These are phyloP conservation scores for Ophiostoma himal-ulmi DNA, from an alignment of 2,329 filamentous ascomycete genomes.

Conservation along the genomic window DNA sequence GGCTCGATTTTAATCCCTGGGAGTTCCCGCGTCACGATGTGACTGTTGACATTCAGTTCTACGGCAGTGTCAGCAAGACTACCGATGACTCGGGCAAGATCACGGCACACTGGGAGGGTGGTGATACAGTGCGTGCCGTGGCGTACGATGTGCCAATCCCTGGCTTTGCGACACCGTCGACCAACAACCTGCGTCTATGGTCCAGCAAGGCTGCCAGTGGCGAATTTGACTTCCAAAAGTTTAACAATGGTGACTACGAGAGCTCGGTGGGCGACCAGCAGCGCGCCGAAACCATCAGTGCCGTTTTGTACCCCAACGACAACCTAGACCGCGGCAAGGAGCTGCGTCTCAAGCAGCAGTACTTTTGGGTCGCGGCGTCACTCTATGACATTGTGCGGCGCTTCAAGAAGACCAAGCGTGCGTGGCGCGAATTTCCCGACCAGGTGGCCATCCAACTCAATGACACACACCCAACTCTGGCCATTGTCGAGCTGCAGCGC, in stretches of 20 bases:
- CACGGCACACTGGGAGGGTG: conserved; percentile 76
- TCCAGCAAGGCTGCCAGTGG: conserved; percentile 95
- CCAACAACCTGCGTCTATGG: conserved; percentile 96
- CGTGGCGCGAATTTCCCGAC: conserved; percentile 88
- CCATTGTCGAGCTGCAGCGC: conserved; percentile 90
- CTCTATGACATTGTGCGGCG: conserved; percentile 92
- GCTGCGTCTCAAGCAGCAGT: conserved; percentile 95
- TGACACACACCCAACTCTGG: conserved; percentile 93
- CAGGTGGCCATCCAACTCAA: conserved; percentile 97
- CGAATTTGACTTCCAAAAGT: conserved; percentile 99
- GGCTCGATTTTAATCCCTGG: conserved; percentile 99
- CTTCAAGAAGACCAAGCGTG: conserved; percentile 93
- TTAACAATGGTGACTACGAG: conserved; percentile 97
- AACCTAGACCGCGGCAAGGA: conserved; percentile 96
- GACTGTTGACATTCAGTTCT: conserved; percentile 95
- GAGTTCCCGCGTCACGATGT: conserved; percentile 95
- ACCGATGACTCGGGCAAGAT: conserved; percentile 70
- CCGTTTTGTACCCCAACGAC: conserved; percentile 95
- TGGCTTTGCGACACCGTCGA: conserved; percentile 81
- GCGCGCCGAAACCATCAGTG: conserved; percentile 96
- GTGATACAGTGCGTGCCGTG: conserved; percentile 84
- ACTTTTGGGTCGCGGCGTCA: conserved; percentile 98
- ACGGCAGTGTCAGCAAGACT: conserved; percentile 73
- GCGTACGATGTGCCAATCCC: conserved; percentile 92
- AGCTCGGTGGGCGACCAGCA: conserved; percentile 97